Percentiles rank a stretch among this genome's conserved stretches.
phyloP scores from a whole-genome alignment of 768 basidiomycete species.

The Rhodotorula toruloides region DNA sequence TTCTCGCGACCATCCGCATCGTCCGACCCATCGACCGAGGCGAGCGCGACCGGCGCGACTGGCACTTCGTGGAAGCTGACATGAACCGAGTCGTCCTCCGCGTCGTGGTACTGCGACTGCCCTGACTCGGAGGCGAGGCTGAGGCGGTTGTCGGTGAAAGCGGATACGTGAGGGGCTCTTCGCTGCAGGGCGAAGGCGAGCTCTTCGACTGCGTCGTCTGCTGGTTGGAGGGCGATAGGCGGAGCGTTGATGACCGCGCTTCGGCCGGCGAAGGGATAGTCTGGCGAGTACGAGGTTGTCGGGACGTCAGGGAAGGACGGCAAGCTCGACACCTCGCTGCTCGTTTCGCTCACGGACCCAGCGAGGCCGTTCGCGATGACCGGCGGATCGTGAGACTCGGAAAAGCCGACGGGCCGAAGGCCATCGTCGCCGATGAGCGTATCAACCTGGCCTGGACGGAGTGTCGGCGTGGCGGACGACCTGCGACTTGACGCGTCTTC shows the following conservation, averaged over 20 bases:
- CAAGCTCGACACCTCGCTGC: constrained; percentile 23
- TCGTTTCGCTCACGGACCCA: constrained; percentile 13
- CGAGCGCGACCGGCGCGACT: neutral
- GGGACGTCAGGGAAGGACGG: constrained; percentile 31
- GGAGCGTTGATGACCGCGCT: neutral
- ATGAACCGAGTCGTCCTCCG: neutral
- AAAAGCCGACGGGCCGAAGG: too few species aligned
- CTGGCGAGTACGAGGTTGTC: neutral
- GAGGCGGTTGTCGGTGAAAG: neutral
- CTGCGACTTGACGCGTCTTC: constrained; percentile 2
- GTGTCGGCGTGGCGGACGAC: neutral
- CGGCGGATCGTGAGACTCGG: neutral
- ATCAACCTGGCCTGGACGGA: too few species aligned
- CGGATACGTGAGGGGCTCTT: neutral
- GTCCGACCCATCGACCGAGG: neutral
- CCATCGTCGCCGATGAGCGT: neutral
- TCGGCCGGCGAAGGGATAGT: too few species aligned
- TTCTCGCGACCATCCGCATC: neutral
- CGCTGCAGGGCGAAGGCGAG: too few species aligned
- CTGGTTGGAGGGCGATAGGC: too few species aligned
- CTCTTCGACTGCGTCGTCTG: neutral
- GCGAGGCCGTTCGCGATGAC: constrained; percentile 17
- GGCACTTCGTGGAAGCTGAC: neutral
- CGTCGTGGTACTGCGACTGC: constrained; percentile 17
- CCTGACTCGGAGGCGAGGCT: constrained; percentile 14